A percentile compares a stretch with the other conserved stretches of the same genome.
Conservation (phyloP, 129 eudicot species). For the Lactuca saligna region DNA sequence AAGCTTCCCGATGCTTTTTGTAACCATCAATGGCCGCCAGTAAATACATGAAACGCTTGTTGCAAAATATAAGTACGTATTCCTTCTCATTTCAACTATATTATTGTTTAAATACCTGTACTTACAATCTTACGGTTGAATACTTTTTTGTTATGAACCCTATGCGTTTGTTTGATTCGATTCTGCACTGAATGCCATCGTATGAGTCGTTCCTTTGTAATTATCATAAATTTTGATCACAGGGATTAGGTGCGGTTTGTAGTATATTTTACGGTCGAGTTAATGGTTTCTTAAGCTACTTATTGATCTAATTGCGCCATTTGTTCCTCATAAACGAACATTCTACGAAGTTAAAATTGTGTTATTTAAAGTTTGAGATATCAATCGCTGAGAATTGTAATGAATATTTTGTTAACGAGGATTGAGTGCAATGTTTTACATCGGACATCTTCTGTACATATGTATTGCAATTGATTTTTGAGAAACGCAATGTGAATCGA, state of each 20-base stretch:
- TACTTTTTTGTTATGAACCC: not conserved
- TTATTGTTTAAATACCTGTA: not conserved
- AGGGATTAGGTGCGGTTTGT: not conserved
- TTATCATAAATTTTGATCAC: not conserved
- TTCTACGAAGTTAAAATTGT: not conserved
- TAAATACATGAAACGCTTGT: conserved; percentile 33
- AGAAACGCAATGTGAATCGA: not conserved
- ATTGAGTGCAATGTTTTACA: not conserved
- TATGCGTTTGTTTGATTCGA: conserved; percentile 9
- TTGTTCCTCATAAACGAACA: not conserved
- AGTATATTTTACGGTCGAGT: not conserved
- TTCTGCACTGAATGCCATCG: conserved; percentile 8
- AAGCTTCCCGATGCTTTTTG: conserved; percentile 19
- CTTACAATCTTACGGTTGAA: not conserved
- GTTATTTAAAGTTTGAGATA: not conserved
- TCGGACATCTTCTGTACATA: not conserved
- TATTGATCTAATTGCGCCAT: not conserved
- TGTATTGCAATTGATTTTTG: not conserved
- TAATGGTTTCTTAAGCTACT: not conserved
- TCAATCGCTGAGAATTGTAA: not conserved
- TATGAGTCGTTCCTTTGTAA: conserved; percentile 2
- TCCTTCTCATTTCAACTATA: not conserved
- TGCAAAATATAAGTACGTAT: conserved; percentile 27
- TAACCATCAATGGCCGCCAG: conserved; percentile 36
- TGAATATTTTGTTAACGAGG: not conserved